Conservation (phyloP, 306 rosid genomes). For the Lablab purpureus region DNA sequence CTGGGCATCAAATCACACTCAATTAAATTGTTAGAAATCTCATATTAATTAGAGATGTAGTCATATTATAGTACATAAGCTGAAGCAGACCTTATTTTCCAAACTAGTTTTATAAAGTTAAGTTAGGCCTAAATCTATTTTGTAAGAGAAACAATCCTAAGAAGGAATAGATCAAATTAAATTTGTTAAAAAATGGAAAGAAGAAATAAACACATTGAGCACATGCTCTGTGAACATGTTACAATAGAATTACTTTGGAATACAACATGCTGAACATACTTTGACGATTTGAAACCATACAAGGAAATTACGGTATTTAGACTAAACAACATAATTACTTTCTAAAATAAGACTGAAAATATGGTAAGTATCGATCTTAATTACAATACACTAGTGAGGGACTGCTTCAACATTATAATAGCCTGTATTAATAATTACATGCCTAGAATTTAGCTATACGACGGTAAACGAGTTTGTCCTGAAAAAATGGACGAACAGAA, state of each 20-base stretch:
- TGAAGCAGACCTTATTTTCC: no score
- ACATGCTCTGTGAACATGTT: background rate
- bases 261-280: background rate
- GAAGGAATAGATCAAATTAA: background rate
- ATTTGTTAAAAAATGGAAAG: background rate
- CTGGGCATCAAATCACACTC: background rate
- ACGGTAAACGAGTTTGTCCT: background rate
- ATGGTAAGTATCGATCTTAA: background rate
- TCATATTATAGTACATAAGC: no score
- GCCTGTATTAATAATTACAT: background rate
- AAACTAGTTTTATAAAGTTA: no score
- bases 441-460: background rate
- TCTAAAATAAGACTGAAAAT: conserved; percentile 6
- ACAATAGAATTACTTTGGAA: background rate
- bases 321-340: background rate
- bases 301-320: background rate
- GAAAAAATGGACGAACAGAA: background rate
- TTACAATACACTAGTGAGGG: background rate
- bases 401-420: background rate
- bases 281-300: background rate
- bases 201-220: background rate
- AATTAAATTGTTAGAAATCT: no score
- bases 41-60: no score
- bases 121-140: no score
- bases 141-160: background rate